phyloP scores from a whole-genome alignment of 1,139 yeast genomes.

The Magnusiomyces tetraspermus region DNA sequence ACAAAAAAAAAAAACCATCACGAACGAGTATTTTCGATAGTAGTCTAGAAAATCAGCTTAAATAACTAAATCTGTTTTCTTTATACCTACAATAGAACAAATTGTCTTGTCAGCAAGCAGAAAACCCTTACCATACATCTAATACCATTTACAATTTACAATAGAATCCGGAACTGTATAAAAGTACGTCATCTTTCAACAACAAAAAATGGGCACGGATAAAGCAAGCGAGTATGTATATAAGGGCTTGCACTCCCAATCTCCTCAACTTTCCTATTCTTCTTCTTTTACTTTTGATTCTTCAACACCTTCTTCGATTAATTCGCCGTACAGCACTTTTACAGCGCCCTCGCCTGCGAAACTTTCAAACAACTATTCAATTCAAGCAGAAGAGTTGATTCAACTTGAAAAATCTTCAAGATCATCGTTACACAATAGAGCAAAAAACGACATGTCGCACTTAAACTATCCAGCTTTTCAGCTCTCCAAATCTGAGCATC shows the following conservation, averaged over 20 bases:
- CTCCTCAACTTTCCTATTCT: neutral
- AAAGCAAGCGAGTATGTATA: neutral
- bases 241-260: neutral
- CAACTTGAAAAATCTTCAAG: neutral
- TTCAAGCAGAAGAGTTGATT: neutral
- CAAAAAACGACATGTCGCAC: neutral
- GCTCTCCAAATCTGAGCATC: neutral
- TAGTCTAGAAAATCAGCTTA: no score
- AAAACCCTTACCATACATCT: no score
- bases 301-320: neutral
- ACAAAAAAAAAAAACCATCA: neutral
- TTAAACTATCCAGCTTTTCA: neutral
- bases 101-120: neutral
- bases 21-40: no score
- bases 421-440: neutral
- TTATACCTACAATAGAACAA: neutral
- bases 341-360: neutral
- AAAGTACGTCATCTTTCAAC: neutral
- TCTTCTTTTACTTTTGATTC: neutral
- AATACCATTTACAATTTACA: no score
- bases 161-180: no score
- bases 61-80: no score
- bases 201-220: neutral
- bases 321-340: neutral
- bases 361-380: neutral